Percentiles rank a stretch among this genome's conserved stretches.
These are phyloP conservation scores for Diplodia sapinea DNA, from an alignment of 2,329 filamentous ascomycete species.

Conservation along the genomic window DNA sequence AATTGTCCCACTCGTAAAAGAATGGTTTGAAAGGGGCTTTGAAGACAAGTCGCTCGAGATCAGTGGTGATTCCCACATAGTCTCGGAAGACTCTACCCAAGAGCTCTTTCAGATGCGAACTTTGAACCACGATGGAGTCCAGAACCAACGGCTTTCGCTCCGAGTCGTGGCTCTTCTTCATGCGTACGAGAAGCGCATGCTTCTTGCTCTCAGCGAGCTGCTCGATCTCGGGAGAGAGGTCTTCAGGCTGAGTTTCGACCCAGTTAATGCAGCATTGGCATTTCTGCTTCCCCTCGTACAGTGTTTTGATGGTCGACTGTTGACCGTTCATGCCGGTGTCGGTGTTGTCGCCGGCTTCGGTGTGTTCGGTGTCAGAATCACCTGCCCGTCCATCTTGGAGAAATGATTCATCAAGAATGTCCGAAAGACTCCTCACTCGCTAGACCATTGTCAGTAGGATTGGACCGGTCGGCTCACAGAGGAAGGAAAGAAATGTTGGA, in stretches of 20 bases:
- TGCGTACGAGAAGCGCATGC: slow-evolving; percentile 35
- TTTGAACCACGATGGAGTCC: slow-evolving; percentile 46
- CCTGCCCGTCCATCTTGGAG: background rate
- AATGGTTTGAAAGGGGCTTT: slow-evolving; percentile 45
- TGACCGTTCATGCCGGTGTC: background rate
- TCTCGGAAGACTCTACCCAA: slow-evolving; percentile 41
- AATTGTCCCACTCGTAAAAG: slow-evolving; percentile 44
- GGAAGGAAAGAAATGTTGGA: background rate
- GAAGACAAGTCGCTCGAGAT: slow-evolving; percentile 43
- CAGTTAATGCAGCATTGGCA: slow-evolving; percentile 36
- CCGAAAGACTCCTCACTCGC: slow-evolving; percentile 1
- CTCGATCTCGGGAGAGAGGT: slow-evolving; percentile 34
- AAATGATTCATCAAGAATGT: background rate
- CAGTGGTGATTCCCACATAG: slow-evolving; percentile 43
- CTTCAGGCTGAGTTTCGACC: slow-evolving; percentile 34
- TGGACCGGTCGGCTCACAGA: background rate
- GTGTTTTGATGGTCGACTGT: slow-evolving; percentile 32
- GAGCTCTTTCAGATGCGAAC: slow-evolving; percentile 42
- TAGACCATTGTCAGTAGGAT: background rate
- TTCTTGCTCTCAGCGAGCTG: slow-evolving; percentile 34
- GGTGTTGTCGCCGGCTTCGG: background rate
- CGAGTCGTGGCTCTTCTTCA: slow-evolving; percentile 30
- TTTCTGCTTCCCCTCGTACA: slow-evolving; percentile 35
- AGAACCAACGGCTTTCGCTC: slow-evolving; percentile 29
- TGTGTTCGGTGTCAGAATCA: background rate